Evolutionary conservation across 169 alveolate genomes (phyloP), one percentile per base, ranked within the genome.

Genomic region (Plasmodium ovale): DNA sequence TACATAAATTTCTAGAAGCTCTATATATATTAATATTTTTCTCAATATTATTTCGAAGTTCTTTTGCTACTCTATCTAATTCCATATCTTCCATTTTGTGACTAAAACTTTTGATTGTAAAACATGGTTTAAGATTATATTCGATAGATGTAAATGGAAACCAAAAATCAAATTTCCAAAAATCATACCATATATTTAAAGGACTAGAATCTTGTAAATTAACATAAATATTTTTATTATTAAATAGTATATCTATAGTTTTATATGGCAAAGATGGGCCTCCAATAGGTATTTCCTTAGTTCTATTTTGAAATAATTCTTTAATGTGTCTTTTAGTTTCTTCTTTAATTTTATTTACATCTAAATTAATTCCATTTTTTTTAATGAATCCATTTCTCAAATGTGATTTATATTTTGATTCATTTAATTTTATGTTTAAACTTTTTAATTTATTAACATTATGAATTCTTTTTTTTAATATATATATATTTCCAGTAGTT

Each of bases 1-100:
- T 95, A 51, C 92, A 92, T 59, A 95, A 92, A 88, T 95, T 95
- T 72, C 95, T 95, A 37, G 97, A 94, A 27, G 82, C 91, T 70
- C 97, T 87, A 77, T 92, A 94, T 51, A 92, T 72, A 47, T 87
- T 91, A n/a, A 93, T 73, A 77, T 72, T 67, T 33, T 92, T 67
- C 44, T 93, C 94, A 65, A 93, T 64, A 60, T 67, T 89, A 9
- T 72, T 87, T 54, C 91, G 60, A 53, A 93, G 68, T 27, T 91
- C 92, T 64, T 82, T 58, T 33, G 93, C 87, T 29, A 93, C 33
- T 42, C 91, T 89, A 62, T 93, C 88, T 37, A 93, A 56, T 31
- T 90, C 94, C 79, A 91, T 91, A 27, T 93, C 93, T 72, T 91
- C 93, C 21, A 87, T 73, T 49, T 72, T 90, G 23, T 51, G 82